These are phyloP conservation scores for Echium plantagineum DNA, from an alignment of 257 asterid species.

Conservation along the genomic window DNA sequence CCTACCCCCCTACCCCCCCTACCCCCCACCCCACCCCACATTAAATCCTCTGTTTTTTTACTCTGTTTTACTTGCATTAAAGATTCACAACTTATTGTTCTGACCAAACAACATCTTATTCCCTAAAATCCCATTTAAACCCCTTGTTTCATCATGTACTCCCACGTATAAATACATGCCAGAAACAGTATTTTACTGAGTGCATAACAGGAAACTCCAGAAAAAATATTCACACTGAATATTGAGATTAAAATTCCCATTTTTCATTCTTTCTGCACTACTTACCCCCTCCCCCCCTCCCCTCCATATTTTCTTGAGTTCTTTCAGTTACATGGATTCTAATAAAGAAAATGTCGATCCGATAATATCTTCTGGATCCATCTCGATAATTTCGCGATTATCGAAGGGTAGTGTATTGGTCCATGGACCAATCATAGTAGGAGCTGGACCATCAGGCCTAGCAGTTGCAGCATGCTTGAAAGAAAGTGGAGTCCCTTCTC, in stretches of 20 bases:
- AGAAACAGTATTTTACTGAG: constrained; percentile 12
- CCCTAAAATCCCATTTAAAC: constrained; percentile 22
- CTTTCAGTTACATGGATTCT: constrained; percentile 27
- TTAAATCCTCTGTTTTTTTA: constrained; percentile 3
- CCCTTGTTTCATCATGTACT: constrained; percentile 10
- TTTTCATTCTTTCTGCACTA: neutral
- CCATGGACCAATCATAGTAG: constrained; percentile 64
- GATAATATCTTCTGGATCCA: no score
- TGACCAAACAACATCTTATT: neutral
- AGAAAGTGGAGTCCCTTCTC: constrained; percentile 43
- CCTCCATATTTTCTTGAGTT: neutral
- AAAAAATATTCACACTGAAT: constrained; percentile 5
- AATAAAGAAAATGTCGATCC: constrained; percentile 8
- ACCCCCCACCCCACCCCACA: constrained; percentile 1
- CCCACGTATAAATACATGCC: constrained; percentile 5
- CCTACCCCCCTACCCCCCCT: no score
- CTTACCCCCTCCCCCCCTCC: neutral
- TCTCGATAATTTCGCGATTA: no score
- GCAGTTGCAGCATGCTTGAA: constrained; percentile 84
- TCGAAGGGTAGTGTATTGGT: constrained; percentile 11
- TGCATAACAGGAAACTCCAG: constrained; percentile 13
- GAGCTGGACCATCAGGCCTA: constrained; percentile 92
- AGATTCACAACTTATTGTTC: constrained; percentile 8
- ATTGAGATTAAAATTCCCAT: neutral
- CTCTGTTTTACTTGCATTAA: constrained; percentile 4